A percentile compares a stretch with the other conserved stretches of the same genome.
Conservation (phyloP, 2,329 filamentous ascomycete species). For the Penicillium sp. region DNA sequence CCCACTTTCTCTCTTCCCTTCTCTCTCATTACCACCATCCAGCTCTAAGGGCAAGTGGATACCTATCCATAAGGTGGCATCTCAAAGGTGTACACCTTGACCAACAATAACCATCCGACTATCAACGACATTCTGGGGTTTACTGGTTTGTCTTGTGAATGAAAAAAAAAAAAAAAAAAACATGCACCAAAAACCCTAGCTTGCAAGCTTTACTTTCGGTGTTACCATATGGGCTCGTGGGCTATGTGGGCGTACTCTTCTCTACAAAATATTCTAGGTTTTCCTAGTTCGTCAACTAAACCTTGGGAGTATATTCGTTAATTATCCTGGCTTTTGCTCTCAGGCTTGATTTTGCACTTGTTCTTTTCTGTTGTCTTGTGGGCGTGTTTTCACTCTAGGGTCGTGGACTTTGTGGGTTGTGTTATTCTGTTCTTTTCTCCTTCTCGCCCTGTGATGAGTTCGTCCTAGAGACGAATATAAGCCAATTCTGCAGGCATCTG, state of each 20-base stretch:
- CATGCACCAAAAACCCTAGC: not conserved
- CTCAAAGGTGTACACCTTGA: no score
- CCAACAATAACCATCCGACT: not conserved
- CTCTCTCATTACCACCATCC: no score
- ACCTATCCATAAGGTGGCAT: no score
- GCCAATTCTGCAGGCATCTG: conserved; percentile 13
- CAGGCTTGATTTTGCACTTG: not conserved
- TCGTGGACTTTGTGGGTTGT: not conserved
- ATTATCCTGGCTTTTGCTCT: not conserved
- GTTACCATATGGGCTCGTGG: not conserved
- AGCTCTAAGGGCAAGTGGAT: no score
- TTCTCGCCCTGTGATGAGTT: conserved; percentile 11
- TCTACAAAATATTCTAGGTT: not conserved
- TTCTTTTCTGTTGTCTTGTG: not conserved
- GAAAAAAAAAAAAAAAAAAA: not conserved
- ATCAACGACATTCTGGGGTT: not conserved
- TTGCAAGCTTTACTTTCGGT: not conserved
- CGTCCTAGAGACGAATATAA: conserved; percentile 7
- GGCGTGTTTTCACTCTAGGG: not conserved
- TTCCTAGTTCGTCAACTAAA: not conserved
- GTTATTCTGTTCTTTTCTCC: not conserved
- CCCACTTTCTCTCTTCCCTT: not conserved
- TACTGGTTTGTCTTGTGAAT: not conserved
- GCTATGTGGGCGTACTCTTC: not conserved
- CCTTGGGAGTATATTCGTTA: no score